Evolutionary conservation across 2,329 filamentous ascomycete species (phyloP), one percentile per base, ranked within the genome.

Genomic region (Sarocladium kiliense): DNA sequence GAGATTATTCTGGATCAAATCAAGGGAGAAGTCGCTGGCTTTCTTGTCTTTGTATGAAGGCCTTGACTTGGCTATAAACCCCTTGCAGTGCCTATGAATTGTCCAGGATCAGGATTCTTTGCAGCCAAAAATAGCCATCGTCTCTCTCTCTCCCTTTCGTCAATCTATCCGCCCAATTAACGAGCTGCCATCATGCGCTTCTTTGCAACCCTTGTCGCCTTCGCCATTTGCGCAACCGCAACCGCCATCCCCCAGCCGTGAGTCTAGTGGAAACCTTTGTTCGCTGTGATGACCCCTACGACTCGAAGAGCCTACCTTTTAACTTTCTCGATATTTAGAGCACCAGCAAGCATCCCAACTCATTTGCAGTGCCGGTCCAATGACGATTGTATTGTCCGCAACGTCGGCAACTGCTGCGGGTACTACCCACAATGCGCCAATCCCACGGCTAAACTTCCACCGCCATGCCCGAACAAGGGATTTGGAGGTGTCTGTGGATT

Each of bases 381-480:
- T 55, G 16, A 11, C 23, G 55, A 58, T 42, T 58, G 57, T 27
- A 51, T 53, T 14, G 32, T 53, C 7, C 55, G 57, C 25, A 55
- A 58, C 44, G 55, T 58, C 37, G 57, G 57, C 55, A 58, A 58
- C 57, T 58, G 57, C 55, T 58, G 57, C 44, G 57, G 57, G 41
- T 53, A 55, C 53, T 58, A 56, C 45, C 54, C 54, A 19, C 41
- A 42, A 36, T 58, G 57, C 53, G 57, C 55, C 36, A 58, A 56
- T 21, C 19, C 30, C 19, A 25, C 21, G 11, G 55, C 57, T 25
- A 49, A 25, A 21, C 55, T 58, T 2, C 57, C 55, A 16, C 42
- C 16, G 7, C 55, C 54, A 10, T 58, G 57, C 39, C 50, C 57
- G 12, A 30, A 55, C 14, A 55, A 55, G 18, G 57, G 57, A n/a